Evolutionary conservation across 768 basidiomycete genomes (phyloP), one percentile per base, ranked within the genome.

Genomic region (Agrocybe praecox): DNA sequence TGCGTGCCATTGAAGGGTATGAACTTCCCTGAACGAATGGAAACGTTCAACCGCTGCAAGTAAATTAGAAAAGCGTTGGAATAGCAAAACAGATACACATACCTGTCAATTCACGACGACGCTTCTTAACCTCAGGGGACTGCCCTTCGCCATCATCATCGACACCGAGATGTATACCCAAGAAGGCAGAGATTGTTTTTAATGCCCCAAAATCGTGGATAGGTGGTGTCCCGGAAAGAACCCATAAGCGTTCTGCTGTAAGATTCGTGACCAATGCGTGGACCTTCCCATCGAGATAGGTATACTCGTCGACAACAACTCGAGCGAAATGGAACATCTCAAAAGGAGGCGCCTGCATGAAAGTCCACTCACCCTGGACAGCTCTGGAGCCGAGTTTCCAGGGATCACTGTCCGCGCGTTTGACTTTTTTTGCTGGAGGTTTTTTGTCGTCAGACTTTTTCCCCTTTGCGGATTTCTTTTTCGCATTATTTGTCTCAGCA

Each of bases 11-110:
- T 94, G 90, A 36, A 89, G 70, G 42, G 88, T 94, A 65, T 92
- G 94, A 11, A 94, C 90, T 66, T 98, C 96, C 22, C 95, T 88
- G 87, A 94, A 98, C 1, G 95, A 95, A 69, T 97, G 94, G 81
- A 98, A 98, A 61, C 86, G 85, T 71, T 98, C 96, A 50, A 90
- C 94, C 57, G 84, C 91, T 94, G 62, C 21, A 46, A 17, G 32
- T 42, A 6, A 36, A 51, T 76, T n/a, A 74, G 59, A 49, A 36
- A 44, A 18, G 21, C 23, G 6, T 34, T 15, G 7, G 26, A n/a
- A 33, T 11, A 32, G 23, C 50, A 45, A 23, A 6, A 32, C 34
- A 21, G 45, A 22, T 33, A n/a, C 42, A 50, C 76, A 56, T 70
- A 89, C 92, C 88, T 19, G 96, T 97, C 67, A 90, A 89, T 57